Conservation (phyloP, 2,329 filamentous ascomycete genomes). For the Clarireedia monteithiana region DNA sequence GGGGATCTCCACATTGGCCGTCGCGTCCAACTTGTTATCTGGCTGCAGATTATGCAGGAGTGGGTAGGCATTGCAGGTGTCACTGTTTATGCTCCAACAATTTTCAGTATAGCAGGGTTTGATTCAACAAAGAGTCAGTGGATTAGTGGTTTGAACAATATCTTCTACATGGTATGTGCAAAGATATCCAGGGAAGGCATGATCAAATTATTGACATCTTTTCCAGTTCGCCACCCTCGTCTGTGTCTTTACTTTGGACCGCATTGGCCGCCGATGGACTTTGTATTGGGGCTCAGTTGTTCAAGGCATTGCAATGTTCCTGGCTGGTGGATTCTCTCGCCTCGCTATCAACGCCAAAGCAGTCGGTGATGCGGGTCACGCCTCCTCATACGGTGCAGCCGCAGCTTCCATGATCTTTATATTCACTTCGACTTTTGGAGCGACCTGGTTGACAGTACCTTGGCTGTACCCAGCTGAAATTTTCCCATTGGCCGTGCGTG, state of each 20-base stretch:
- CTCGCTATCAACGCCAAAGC: neutral
- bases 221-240: neutral
- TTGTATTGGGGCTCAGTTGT: neutral
- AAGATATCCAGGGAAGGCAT: too few species aligned
- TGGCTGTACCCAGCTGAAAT: conserved; percentile 51
- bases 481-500: conserved; percentile 42
- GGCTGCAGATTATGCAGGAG: neutral
- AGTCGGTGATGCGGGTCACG: neutral
- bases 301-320: neutral
- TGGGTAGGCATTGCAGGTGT: neutral
- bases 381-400: neutral
- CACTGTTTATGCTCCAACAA: neutral
- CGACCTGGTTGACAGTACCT: neutral
- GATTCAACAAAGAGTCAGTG: neutral
- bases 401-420: neutral
- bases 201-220: too few species aligned
- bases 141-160: neutral
- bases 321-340: neutral
- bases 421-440: neutral
- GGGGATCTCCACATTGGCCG: neutral
- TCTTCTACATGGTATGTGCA: neutral
- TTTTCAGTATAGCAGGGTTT: neutral
- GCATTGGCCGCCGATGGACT: neutral
- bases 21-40: neutral
- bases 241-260: neutral